Base-by-base conservation (phyloP, 2,329 filamentous ascomycete genomes). In the Metarhizium sp. region DNA sequence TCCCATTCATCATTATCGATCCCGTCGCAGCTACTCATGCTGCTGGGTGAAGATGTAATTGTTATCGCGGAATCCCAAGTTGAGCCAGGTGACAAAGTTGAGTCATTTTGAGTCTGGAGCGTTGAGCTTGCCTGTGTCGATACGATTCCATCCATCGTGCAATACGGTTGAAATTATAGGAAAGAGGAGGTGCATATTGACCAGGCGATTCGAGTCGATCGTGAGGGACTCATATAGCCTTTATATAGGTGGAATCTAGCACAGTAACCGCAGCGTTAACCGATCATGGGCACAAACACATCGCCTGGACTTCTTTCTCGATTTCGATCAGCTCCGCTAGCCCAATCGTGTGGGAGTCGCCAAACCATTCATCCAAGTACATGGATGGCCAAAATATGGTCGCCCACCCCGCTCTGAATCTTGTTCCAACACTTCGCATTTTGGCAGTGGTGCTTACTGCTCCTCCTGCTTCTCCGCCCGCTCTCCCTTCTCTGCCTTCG, bases 81-180 rank as follows among this genome's bases (percentile, higher is more conserved):
- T 4, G 42, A 46, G 8, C 42, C 51, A 52, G 42, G 51, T 38
- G 51, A 52, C 42, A 47, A 25, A 52, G 40, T 13, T 45, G 13
- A 14, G 42, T 46, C 14, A 52, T 52, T 46, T 52, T 52, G 42
- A 52, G 51, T 46, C 38, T 40, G 3, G 25, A 52, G 51, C 38
- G 25, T 52, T 52, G 20, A 36, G 25, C 50, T 52, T 3, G 18
- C 29, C 13, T 52, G 50, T 43, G 14, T 45, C 10, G 25, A 16
- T 51, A 49, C 10, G 16, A 49, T 48, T 48, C 20, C 45, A 2
- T 48, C 18, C 45, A 48, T 48, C 25, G 45, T 48, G 45, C 45
- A 6, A 48, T 48, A 16, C 13, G 47, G 47, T 49, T 8, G 45
- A 49, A 30, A 2, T 20, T 13, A 49, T 32, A 49, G 47, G 47